These are phyloP conservation scores for Lachancea cidri DNA, from an alignment of 805 yeast genomes.

Conservation along the genomic window DNA sequence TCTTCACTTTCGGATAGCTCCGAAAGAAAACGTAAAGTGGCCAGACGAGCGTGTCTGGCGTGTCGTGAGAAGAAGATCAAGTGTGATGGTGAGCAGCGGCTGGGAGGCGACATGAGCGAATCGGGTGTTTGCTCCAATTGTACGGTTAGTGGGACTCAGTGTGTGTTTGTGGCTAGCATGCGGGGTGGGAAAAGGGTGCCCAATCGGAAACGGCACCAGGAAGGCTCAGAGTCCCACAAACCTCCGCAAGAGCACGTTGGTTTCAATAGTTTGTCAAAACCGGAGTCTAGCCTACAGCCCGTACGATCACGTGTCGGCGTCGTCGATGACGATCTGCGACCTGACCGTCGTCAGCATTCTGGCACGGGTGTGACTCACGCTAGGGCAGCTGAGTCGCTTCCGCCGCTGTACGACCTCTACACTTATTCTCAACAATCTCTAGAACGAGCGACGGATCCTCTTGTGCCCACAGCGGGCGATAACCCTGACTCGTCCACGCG, in stretches of 20 bases:
- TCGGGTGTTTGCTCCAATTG: conserved; percentile 46
- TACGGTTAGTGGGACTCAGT: conserved; percentile 38
- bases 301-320: neutral
- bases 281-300: neutral
- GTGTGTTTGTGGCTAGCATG: conserved; percentile 52
- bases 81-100: conserved; percentile 54
- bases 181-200: conserved; percentile 49
- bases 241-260: too few species aligned
- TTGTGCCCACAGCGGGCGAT: neutral
- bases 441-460: neutral
- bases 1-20: neutral
- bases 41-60: conserved; percentile 55
- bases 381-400: neutral
- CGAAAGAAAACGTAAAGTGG: conserved; percentile 34
- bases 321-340: too few species aligned
- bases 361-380: neutral
- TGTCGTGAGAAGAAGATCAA: conserved; percentile 63
- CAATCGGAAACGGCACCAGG: conserved; percentile 8
- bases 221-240: neutral
- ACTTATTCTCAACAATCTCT: neutral
- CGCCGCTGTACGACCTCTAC: neutral
- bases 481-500: neutral
- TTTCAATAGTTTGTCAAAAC: too few species aligned
- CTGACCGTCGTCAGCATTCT: too few species aligned
- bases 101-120: conserved; percentile 24